Evolutionary conservation across 371 early-diverging fungal genomes (phyloP).

Genomic region (Nematocida minor): DNA sequence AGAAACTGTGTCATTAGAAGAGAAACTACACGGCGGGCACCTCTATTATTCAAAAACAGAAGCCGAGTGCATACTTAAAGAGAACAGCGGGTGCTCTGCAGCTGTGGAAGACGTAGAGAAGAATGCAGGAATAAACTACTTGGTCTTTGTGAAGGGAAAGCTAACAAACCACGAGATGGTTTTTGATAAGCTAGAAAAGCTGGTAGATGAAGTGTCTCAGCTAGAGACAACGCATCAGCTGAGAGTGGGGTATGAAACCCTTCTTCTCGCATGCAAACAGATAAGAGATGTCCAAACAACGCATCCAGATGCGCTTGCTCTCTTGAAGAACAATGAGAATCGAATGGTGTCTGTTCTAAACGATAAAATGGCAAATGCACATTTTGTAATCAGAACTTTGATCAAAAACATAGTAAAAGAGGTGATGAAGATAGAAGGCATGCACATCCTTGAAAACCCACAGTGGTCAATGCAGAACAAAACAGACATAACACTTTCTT

Average conservation of each 20-base stretch:
- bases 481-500: not conserved
- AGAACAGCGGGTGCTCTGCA: not conserved
- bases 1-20: not conserved
- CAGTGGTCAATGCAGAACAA: conserved; percentile 7
- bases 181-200: not conserved
- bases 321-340: not conserved
- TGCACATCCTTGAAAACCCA: not conserved
- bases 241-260: conserved; percentile 33
- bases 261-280: not conserved
- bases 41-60: not conserved
- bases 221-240: not conserved
- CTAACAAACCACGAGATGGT: not conserved
- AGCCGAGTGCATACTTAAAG: not conserved
- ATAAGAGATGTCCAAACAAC: not conserved
- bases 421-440: not conserved
- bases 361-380: conserved; percentile 3
- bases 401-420: conserved; percentile 29
- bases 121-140: not conserved
- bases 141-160: not conserved
- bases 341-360: not conserved
- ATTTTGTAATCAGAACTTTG: conserved; percentile 34
- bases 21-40: not conserved
- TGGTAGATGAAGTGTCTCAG: not conserved
- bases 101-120: not conserved
- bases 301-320: not conserved